phyloP scores from a whole-genome alignment of 805 yeast species.

The Sporopachydermia lactativora region DNA sequence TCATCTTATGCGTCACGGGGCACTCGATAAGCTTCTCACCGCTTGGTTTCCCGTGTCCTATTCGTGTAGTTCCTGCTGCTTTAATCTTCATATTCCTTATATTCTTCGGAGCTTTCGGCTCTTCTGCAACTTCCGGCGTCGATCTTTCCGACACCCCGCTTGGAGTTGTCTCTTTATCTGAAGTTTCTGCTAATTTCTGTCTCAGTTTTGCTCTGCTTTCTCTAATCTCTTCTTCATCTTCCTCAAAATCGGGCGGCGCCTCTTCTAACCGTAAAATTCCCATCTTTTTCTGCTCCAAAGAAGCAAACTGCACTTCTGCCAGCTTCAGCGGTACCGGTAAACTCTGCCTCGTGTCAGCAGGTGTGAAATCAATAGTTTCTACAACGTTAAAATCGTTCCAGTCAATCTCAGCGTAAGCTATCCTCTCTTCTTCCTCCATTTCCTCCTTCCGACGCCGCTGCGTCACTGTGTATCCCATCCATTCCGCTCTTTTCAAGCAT shows the following conservation, averaged over 20 bases:
- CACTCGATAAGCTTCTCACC: slow-evolving; percentile 37
- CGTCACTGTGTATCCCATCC: slow-evolving; percentile 23
- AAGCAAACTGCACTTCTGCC: slow-evolving; percentile 45
- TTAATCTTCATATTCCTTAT: slow-evolving; percentile 37
- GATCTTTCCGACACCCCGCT: slow-evolving; percentile 12
- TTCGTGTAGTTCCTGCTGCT: slow-evolving; percentile 59
- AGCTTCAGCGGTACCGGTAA: slow-evolving; percentile 40
- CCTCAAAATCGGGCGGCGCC: slow-evolving; percentile 27
- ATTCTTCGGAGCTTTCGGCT: slow-evolving; percentile 8
- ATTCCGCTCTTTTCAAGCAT: slow-evolving; percentile 41
- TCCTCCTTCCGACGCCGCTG: slow-evolving; percentile 22
- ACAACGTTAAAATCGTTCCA: slow-evolving; percentile 78
- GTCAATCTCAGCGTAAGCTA: slow-evolving; percentile 62
- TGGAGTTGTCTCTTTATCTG: slow-evolving; percentile 6
- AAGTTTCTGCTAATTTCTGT: slow-evolving; percentile 6
- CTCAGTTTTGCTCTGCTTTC: slow-evolving; percentile 7
- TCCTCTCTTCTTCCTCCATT: slow-evolving; percentile 25
- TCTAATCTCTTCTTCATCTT: slow-evolving; percentile 7
- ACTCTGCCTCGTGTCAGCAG: slow-evolving; percentile 43
- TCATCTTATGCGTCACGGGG: slow-evolving; percentile 61
- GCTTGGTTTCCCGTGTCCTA: slow-evolving; percentile 18
- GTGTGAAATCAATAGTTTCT: slow-evolving; percentile 52
- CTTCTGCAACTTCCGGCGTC: slow-evolving; percentile 8
- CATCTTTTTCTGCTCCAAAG: slow-evolving; percentile 37
- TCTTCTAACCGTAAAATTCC: slow-evolving; percentile 24